Base-by-base conservation (phyloP, 1,284 basidiomycete genomes). In the Amylostereum chailletii region DNA sequence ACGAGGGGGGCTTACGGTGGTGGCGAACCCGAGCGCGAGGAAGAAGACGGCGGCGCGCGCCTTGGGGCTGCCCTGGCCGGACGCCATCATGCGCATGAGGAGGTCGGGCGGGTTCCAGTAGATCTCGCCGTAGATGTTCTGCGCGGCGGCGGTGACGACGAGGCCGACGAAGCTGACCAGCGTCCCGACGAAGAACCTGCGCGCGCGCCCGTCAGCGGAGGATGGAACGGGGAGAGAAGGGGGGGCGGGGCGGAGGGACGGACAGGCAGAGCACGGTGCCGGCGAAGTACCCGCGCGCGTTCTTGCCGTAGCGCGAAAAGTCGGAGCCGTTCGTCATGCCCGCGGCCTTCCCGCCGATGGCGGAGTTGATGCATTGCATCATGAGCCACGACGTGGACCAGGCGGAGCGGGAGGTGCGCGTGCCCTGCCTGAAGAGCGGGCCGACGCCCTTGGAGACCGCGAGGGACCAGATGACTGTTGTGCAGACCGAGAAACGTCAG, bases 91-190 rank as follows among this genome's bases (percentile, higher is more conserved):
- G 30, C 48, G 46, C 52, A 56, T 53, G 27, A 57, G 47, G 3
- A 58, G 39, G 47, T 58, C 51, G 36, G 56, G 56, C 34, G 55
- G 55, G 45, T 56, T 58, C 56, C 56, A 58, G 50, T 51, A 53
- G 6, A 53, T 47, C 48, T 51, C 50, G 27, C 55, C 55, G 29
- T 58, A 54, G 31, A 56, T 54, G n/a, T 51, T 51, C 47, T 56
- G 53, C 4, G 48, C 32, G 8, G 56, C 55, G n/a, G 55, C 53
- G 2, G 54, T 54, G 34, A 51, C 48, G 30, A 56, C 55, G 7
- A 56, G 50, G 11, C 54, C 56, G 42, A 57, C 31, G 36, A 57
- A 52, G 10, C 45, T 44, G 29, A 55, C 52, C n/a, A 57, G 9
- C 30, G 56, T 57, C 4, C 56, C 56, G 9, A 46, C 47, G 42